Evolutionary conservation across 257 asterid genomes (phyloP).

Genomic region (Solanum acaule): DNA sequence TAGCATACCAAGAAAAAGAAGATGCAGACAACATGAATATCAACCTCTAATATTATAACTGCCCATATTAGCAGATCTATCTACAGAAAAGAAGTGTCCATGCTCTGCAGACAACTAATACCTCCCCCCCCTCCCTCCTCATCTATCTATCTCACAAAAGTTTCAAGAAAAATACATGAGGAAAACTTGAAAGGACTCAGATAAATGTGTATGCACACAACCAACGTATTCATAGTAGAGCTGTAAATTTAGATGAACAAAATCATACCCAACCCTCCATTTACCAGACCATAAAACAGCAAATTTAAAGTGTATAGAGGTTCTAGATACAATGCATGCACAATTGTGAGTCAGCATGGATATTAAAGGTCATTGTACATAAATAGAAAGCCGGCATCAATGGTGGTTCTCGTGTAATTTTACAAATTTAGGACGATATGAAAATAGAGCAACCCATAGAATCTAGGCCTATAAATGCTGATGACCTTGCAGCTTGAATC

Average conservation of each 20-base stretch:
- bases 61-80: neutral
- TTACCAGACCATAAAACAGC: neutral
- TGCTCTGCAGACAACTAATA: neutral
- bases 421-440: neutral
- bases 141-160: neutral
- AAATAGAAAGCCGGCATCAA: too few relatives aligned
- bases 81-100: neutral
- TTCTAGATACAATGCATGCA: neutral
- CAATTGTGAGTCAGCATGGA: neutral
- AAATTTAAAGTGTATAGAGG: neutral
- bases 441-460: neutral
- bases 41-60: neutral
- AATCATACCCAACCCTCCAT: neutral
- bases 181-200: neutral
- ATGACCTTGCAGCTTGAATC: neutral
- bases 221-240: neutral
- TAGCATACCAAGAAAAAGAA: neutral
- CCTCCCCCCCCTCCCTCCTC: too few relatives aligned
- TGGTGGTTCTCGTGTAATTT: neutral
- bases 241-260: neutral
- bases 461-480: neutral
- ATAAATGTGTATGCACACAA: neutral
- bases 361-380: too few relatives aligned
- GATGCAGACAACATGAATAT: neutral
- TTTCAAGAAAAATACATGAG: neutral